Evolutionary conservation across 2,329 filamentous ascomycete species (phyloP), one percentile per base, ranked within the genome.

Genomic region (Fusarium albidum): DNA sequence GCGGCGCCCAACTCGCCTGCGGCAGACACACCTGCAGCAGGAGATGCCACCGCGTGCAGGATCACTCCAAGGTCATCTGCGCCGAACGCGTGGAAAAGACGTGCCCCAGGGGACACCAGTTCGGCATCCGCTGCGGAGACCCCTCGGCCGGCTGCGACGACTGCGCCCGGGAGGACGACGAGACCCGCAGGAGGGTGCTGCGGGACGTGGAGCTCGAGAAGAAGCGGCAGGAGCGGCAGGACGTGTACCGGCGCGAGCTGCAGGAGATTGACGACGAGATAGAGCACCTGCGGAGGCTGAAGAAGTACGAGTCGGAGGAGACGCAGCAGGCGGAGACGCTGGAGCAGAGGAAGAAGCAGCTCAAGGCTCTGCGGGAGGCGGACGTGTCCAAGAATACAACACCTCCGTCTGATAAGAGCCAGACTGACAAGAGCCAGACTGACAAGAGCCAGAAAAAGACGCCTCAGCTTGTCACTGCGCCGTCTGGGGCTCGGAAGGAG

Each of bases 41-140:
- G 1, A 76, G 77, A 7, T 93, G 90, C 51, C 90, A 93, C 69
- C 79, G 82, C 0, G 57, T 87, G 0, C 63, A 68, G 0, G 80
- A 90, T 50, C 87, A 90, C 63, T 81, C 79, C 0, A 79, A 81
- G 39, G 51, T 69, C 0, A 9, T 49, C 1, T 82, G 79, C 48
- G 15, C 25, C 0, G 43, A 70, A 5, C 45, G 53, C 14, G 25
- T 86, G 0, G 59, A 76, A 0, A 75, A 71, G n/a, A 73, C 60
- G 0, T 91, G 88, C 51, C 41, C 73, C 0, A 75, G 79, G 2
- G 73, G 76, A 0, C 88, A 91, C 62, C 76, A 73, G 9, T 64
- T 69, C 2, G 73, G 72, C 1, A 73, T 79, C 10, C 47, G 58
- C 3, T 91, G 88, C 50, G 71, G 75, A 11, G 60, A 65, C 2